Percentiles rank a stretch among this genome's conserved stretches.
phyloP scores from a whole-genome alignment of 495 filamentous ascomycete genomes.

The Talaromyces liani region DNA sequence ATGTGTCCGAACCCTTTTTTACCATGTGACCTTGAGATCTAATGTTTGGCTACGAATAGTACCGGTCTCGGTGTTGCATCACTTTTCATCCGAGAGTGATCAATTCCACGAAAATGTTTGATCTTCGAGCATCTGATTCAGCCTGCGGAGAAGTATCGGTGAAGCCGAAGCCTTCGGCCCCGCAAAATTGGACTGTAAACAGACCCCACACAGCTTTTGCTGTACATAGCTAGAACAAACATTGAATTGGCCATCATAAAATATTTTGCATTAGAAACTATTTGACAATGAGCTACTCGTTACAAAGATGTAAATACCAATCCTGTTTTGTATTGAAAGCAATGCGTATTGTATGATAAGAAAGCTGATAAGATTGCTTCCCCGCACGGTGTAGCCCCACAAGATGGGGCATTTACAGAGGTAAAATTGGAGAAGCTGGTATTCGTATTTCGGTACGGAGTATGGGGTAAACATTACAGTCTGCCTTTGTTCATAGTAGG shows the following conservation, averaged over 20 bases:
- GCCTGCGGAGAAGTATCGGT: background rate
- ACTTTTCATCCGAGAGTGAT: conserved; percentile 63
- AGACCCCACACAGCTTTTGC: background rate
- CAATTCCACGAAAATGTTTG: background rate
- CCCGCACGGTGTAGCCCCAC: background rate
- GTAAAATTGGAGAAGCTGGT: conserved; percentile 1
- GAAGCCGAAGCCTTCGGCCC: background rate
- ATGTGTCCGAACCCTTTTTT: conserved; percentile 1
- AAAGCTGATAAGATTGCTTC: background rate
- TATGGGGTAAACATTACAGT: background rate
- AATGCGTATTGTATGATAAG: background rate
- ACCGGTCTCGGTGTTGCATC: conserved; percentile 76
- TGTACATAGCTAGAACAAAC: background rate
- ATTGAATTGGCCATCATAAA: background rate
- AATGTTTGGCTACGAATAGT: conserved; percentile 22
- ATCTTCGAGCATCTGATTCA: background rate
- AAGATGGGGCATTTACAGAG: background rate
- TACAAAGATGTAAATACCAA: background rate
- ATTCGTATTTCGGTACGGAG: background rate
- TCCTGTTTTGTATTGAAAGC: background rate
- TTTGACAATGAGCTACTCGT: background rate
- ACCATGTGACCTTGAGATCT: background rate
- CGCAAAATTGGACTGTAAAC: background rate
- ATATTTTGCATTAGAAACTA: background rate
- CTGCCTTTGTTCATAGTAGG: background rate